Conservation (phyloP, 208 protist genomes). For the Naegleria lovaniensis region DNA sequence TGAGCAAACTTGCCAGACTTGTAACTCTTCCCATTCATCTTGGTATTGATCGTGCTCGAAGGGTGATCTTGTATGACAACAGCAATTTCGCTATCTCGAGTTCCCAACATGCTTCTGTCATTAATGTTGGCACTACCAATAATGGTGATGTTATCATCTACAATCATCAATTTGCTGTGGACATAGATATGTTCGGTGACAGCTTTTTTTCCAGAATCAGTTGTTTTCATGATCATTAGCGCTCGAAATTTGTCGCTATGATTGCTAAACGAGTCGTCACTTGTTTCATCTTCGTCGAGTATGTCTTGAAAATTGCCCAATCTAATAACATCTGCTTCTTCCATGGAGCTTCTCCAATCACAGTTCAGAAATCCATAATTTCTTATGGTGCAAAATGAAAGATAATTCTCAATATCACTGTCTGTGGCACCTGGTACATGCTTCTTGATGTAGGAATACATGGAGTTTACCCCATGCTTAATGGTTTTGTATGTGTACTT, state of each 20-base stretch:
- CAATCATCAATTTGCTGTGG: conserved; percentile 49
- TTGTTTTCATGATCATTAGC: not conserved
- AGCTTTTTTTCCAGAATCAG: not conserved
- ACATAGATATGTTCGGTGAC: conserved; percentile 39
- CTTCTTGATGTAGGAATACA: not conserved
- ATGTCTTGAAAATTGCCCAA: not conserved
- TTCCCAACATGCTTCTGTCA: conserved; percentile 45
- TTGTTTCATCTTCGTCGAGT: not conserved
- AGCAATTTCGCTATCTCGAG: conserved; percentile 36
- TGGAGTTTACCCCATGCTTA: not conserved
- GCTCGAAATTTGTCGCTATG: not conserved
- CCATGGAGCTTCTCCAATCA: not conserved
- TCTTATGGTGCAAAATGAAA: conserved; percentile 24
- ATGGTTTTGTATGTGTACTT: not conserved
- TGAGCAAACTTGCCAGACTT: not conserved
- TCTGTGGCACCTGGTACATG: not conserved
- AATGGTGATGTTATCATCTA: conserved; percentile 40
- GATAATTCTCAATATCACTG: conserved; percentile 25
- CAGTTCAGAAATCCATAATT: not conserved
- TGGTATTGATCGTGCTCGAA: not conserved
- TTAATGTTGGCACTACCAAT: conserved; percentile 51
- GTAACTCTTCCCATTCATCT: not conserved
- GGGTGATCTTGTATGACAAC: not conserved
- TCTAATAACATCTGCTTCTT: not conserved
- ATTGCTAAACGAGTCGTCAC: not conserved